phyloP scores from a whole-genome alignment of 73 alveolate genomes.

The Paramecium caudatum region DNA sequence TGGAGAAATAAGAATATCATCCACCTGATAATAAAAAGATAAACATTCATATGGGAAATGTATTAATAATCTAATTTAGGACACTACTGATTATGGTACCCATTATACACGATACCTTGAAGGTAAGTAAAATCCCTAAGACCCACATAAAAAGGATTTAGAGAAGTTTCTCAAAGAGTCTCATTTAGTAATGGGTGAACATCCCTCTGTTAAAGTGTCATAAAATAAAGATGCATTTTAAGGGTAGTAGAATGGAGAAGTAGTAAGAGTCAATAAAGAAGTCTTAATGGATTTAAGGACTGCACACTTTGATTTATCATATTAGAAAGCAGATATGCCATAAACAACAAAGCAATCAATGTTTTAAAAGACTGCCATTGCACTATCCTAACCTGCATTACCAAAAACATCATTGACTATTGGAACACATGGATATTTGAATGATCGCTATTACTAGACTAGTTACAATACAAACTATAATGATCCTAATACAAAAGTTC shows the following conservation, averaged over 20 bases:
- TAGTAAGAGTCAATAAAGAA: not conserved
- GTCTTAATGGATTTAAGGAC: conserved; percentile 47
- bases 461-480: not conserved
- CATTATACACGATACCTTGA: not conserved
- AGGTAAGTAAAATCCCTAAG: not conserved
- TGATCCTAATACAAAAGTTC: conserved; percentile 33
- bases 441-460: conserved; percentile 17
- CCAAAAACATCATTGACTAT: not conserved
- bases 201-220: not conserved
- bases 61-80: not conserved
- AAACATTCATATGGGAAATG: conserved; percentile 29
- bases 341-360: conserved; percentile 35
- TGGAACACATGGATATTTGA: not conserved
- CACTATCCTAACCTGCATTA: conserved; percentile 5
- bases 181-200: conserved; percentile 43
- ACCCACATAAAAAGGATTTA: not conserved
- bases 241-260: conserved; percentile 12
- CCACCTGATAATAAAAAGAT: conserved; percentile 34
- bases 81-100: not conserved
- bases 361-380: conserved; percentile 35
- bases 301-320: conserved; percentile 64
- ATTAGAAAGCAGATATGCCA: conserved; percentile 56
- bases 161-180: conserved; percentile 33
- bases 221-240: conserved; percentile 30
- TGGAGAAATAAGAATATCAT: conserved; percentile 15